Evolutionary conservation across 768 basidiomycete species (phyloP).

Genomic region (Hypsizygus marmoreus): DNA sequence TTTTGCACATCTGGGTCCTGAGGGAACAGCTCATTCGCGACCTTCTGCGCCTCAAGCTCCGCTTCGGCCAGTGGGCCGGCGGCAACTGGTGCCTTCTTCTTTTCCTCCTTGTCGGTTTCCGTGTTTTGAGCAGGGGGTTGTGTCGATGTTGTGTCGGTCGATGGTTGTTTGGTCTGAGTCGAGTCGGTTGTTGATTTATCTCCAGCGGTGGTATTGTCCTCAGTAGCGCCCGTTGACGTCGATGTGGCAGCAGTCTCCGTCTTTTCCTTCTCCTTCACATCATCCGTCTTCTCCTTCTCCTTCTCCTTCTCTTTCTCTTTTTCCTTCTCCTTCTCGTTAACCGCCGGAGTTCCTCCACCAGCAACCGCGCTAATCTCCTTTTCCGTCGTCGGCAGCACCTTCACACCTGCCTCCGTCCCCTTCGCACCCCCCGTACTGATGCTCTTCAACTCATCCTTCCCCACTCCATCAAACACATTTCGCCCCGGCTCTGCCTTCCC

Average conservation of each 20-base stretch:
- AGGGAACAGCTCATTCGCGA: slow-evolving; percentile 15
- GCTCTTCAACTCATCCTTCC: slow-evolving; percentile 51
- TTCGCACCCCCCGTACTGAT: background rate
- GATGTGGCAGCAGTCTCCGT: background rate
- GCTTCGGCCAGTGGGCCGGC: slow-evolving; percentile 11
- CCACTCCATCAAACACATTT: slow-evolving; percentile 67
- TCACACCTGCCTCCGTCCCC: background rate
- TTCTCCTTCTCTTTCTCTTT: background rate
- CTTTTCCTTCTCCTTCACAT: background rate
- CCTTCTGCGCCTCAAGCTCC: slow-evolving; percentile 15
- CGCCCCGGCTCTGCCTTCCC: slow-evolving; percentile 72
- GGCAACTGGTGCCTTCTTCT: slow-evolving; percentile 7
- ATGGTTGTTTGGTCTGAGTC: too few relatives aligned
- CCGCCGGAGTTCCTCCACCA: slow-evolving; percentile 12
- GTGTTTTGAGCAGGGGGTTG: background rate
- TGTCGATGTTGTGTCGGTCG: background rate
- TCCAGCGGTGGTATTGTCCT: too few relatives aligned
- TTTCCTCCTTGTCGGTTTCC: background rate
- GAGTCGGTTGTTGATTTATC: too few relatives aligned
- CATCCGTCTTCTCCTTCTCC: background rate
- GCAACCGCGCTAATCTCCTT: slow-evolving; percentile 10
- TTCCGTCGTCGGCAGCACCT: slow-evolving; percentile 12
- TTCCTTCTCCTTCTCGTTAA: slow-evolving; percentile 5
- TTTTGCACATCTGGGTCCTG: too few relatives aligned
- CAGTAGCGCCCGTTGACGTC: too few relatives aligned